These are phyloP conservation scores for Clavispora vitiphila DNA, from an alignment of 805 yeast genomes.

Conservation along the genomic window DNA sequence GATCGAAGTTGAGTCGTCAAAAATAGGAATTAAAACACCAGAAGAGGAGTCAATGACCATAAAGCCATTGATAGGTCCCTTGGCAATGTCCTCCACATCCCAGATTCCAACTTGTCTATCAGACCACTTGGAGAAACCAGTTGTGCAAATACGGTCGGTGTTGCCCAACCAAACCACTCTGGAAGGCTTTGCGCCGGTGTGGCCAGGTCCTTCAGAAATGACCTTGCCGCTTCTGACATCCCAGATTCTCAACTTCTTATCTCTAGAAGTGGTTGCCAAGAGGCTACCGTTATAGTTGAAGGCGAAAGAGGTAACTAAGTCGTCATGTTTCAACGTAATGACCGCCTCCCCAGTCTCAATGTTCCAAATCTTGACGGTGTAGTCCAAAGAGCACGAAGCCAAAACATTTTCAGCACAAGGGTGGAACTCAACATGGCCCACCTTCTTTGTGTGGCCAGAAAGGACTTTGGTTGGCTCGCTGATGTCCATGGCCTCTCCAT, in stretches of 20 bases:
- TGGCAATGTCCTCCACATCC: slow-evolving; percentile 69
- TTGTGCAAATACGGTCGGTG: slow-evolving; percentile 77
- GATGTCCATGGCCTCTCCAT: slow-evolving; percentile 62
- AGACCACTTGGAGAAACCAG: slow-evolving; percentile 88
- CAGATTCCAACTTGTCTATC: slow-evolving; percentile 95
- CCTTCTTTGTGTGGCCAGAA: slow-evolving; percentile 87
- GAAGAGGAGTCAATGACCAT: slow-evolving; percentile 83
- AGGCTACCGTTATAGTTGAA: slow-evolving; percentile 87
- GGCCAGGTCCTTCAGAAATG: slow-evolving; percentile 82
- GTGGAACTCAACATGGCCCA: slow-evolving; percentile 86
- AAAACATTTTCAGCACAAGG: slow-evolving; percentile 84
- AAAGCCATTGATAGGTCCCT: slow-evolving; percentile 89
- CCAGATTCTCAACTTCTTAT: slow-evolving; percentile 88
- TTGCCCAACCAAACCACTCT: slow-evolving; percentile 91
- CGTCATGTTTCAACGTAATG: slow-evolving; percentile 77
- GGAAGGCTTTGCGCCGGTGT: slow-evolving; percentile 86
- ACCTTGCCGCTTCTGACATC: slow-evolving; percentile 73
- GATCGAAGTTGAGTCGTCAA: slow-evolving; percentile 73
- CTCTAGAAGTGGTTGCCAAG: slow-evolving; percentile 86
- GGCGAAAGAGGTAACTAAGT: slow-evolving; percentile 86
- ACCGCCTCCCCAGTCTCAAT: slow-evolving; percentile 66
- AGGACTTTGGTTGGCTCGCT: slow-evolving; percentile 61
- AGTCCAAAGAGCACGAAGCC: slow-evolving; percentile 88
- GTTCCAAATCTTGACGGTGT: slow-evolving; percentile 90
- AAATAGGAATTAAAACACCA: slow-evolving; percentile 90